A percentile compares a stretch with the other conserved stretches of the same genome.
Conservation (phyloP, 441 rosid species). For the Hypseocharis bilobata region DNA sequence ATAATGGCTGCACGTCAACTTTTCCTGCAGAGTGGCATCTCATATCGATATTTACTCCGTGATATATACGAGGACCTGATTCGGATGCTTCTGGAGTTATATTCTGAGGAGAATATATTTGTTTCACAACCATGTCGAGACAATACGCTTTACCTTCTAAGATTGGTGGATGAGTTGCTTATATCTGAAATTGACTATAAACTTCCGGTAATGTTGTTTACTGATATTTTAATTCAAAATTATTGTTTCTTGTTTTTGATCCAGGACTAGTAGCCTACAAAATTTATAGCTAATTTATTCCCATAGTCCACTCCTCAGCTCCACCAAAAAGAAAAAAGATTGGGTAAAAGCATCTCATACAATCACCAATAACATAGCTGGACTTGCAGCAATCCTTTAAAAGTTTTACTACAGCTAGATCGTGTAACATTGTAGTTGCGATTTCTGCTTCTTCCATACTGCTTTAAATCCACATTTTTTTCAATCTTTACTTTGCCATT, state of each 20-base stretch:
- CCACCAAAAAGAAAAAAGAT: background rate
- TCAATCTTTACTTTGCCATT: too few species aligned
- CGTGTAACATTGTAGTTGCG: background rate
- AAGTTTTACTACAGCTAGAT: background rate
- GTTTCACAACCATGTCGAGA: slow-evolving; percentile 89
- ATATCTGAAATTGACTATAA: slow-evolving; percentile 68
- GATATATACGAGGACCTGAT: slow-evolving; percentile 71
- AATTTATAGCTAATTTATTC: too few species aligned
- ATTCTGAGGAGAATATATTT: slow-evolving; percentile 78
- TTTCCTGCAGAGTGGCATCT: slow-evolving; percentile 48
- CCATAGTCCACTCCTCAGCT: background rate
- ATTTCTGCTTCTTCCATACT: background rate
- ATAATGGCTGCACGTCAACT: background rate
- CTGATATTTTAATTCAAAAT: background rate
- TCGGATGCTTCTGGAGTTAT: slow-evolving; percentile 62
- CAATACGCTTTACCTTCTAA: slow-evolving; percentile 73
- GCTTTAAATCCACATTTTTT: background rate
- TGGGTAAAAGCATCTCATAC: background rate
- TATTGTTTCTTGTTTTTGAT: background rate
- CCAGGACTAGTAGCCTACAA: background rate
- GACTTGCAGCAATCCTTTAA: background rate
- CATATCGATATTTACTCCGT: slow-evolving; percentile 53
- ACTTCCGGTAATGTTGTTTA: slow-evolving; percentile 48
- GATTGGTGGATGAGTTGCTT: slow-evolving; percentile 84
- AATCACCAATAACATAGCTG: background rate